Evolutionary conservation across 768 basidiomycete genomes (phyloP).

Genomic region (Myochromella boudieri): DNA sequence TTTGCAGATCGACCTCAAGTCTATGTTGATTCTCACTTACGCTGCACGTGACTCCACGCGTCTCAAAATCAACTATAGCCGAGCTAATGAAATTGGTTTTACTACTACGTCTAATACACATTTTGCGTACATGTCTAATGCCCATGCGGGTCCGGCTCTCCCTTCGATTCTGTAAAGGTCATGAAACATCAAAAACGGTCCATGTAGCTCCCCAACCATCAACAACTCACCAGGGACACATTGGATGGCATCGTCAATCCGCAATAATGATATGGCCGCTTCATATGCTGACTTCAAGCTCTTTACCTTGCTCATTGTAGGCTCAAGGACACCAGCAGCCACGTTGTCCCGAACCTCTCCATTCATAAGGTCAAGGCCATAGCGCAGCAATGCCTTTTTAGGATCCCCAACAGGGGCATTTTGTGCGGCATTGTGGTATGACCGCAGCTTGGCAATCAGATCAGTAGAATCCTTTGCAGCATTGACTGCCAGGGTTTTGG

Average conservation of each 20-base stretch:
- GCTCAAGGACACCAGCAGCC: constrained; percentile 89
- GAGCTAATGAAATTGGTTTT: background rate
- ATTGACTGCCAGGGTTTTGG: constrained; percentile 95
- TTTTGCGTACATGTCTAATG: constrained; percentile 43
- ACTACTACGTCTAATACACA: constrained; percentile 3
- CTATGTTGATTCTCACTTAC: constrained; percentile 20
- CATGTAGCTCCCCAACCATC: background rate
- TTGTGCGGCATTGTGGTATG: constrained; percentile 96
- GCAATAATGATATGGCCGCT: constrained; percentile 89
- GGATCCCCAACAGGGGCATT: constrained; percentile 89
- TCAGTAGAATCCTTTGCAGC: constrained; percentile 99
- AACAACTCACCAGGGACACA: constrained; percentile 75
- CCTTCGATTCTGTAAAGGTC: constrained; percentile 58
- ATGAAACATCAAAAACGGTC: constrained; percentile 17
- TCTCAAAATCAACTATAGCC: constrained; percentile 1
- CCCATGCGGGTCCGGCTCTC: constrained; percentile 73
- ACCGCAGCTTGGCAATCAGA: constrained; percentile 92
- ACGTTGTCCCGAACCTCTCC: constrained; percentile 97
- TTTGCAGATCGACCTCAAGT: constrained; percentile 12
- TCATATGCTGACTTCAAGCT: constrained; percentile 97
- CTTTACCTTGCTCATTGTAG: constrained; percentile 95
- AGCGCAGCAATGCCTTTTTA: constrained; percentile 86
- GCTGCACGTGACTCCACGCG: constrained; percentile 24
- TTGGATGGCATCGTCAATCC: constrained; percentile 96
- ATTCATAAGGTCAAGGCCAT: constrained; percentile 92